Percentiles rank a stretch among this genome's conserved stretches.
phyloP scores from a whole-genome alignment of 2,329 filamentous ascomycete species.

The Ceratocystis lukuohia region DNA sequence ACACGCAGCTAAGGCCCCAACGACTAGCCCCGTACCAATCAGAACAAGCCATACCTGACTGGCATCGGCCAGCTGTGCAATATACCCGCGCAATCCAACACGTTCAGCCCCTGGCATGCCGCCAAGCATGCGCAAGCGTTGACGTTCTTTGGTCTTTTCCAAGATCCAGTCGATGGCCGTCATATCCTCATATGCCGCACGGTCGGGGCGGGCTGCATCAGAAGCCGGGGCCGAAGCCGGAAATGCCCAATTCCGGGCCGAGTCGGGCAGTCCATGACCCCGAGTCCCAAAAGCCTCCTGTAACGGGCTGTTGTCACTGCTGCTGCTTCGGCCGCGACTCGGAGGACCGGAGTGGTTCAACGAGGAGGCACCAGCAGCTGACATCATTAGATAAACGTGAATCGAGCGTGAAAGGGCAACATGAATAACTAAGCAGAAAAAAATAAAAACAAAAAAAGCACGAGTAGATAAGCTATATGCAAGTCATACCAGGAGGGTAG shows the following conservation, averaged over 20 bases:
- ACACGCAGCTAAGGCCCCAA: conserved; percentile 69
- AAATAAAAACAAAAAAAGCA: not conserved
- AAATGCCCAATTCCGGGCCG: conserved; percentile 30
- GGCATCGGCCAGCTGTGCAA: conserved; percentile 62
- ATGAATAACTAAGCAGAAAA: not conserved
- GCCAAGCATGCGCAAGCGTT: conserved; percentile 60
- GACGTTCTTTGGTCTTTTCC: conserved; percentile 91
- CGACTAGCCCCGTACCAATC: conserved; percentile 69
- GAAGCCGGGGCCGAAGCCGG: conserved; percentile 20
- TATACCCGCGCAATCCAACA: conserved; percentile 55
- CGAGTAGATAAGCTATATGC: conserved; percentile 20
- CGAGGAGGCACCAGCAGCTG: conserved; percentile 18
- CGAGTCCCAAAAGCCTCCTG: conserved; percentile 18
- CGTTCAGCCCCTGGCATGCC: conserved; percentile 26
- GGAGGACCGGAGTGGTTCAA: conserved; percentile 9
- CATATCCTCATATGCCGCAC: conserved; percentile 89
- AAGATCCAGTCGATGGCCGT: conserved; percentile 99
- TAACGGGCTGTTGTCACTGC: conserved; percentile 33
- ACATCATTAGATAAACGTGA: conserved; percentile 20
- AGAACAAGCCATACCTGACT: conserved; percentile 88
- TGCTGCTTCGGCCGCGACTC: conserved; percentile 28
- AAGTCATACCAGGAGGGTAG: not conserved
- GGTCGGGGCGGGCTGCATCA: conserved; percentile 22
- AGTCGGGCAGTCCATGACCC: conserved; percentile 31
- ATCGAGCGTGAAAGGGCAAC: not conserved